Percentiles rank a stretch among this genome's conserved stretches.
Evolutionary conservation across 441 rosid genomes (phyloP).

Genomic region (Bruguiera hainesii): DNA sequence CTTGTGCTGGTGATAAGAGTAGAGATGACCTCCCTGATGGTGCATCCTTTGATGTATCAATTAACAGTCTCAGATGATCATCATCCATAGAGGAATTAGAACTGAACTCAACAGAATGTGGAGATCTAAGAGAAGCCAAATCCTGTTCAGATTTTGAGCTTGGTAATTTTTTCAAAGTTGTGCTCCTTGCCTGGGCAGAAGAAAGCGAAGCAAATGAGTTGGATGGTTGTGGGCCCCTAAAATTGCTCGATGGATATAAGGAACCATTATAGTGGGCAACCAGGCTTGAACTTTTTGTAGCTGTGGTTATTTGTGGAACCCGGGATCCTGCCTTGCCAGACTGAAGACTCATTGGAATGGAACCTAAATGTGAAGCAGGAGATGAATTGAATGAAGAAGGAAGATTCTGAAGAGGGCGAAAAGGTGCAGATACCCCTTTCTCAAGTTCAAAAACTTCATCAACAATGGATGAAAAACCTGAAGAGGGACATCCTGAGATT

Average conservation of each 20-base stretch:
- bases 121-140: slow-evolving; percentile 66
- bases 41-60: slow-evolving; percentile 40
- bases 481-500: slow-evolving; percentile 48
- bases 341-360: slow-evolving; percentile 42
- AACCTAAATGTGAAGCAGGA: slow-evolving; percentile 55
- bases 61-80: slow-evolving; percentile 43
- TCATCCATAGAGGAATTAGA: slow-evolving; percentile 40
- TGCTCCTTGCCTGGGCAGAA: slow-evolving; percentile 47
- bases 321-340: slow-evolving; percentile 40
- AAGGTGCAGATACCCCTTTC: slow-evolving; percentile 52
- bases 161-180: slow-evolving; percentile 43
- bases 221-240: slow-evolving; percentile 51
- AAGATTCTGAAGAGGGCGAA: slow-evolving; percentile 46
- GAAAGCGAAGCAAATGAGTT: slow-evolving; percentile 53
- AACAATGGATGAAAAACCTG: slow-evolving; percentile 79
- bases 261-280: slow-evolving; percentile 39
- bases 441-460: slow-evolving; percentile 95
- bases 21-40: slow-evolving; percentile 44
- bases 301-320: slow-evolving; percentile 39
- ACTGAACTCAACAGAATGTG: slow-evolving; percentile 48
- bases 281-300: slow-evolving; percentile 32
- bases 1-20: slow-evolving; percentile 56
- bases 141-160: slow-evolving; percentile 85
- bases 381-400: slow-evolving; percentile 40
- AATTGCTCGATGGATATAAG: slow-evolving; percentile 42